Evolutionary conservation across 176 grass and related monocot species (phyloP).

Genomic region (Eremochloa ophiuroides): DNA sequence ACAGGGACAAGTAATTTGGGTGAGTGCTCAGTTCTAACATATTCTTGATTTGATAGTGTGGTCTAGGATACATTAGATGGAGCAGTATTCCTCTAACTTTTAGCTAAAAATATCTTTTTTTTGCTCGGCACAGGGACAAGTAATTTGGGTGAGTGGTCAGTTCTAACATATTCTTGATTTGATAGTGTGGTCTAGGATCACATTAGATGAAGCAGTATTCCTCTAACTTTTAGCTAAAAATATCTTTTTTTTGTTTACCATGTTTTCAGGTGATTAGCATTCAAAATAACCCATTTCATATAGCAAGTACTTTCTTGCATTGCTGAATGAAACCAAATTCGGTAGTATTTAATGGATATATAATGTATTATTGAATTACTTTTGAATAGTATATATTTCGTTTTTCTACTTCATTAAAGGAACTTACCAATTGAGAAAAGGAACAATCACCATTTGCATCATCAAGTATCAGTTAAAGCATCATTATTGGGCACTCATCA

Average conservation of each 20-base stretch:
- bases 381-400: not conserved
- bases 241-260: not conserved
- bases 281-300: not conserved
- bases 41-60: conserved; percentile 10
- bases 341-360: not conserved
- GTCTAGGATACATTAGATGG: conserved; percentile 7
- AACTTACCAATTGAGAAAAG: not conserved
- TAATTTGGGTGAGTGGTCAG: conserved; percentile 81
- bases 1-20: conserved; percentile 70
- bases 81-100: not conserved
- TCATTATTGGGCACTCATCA: not conserved
- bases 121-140: conserved; percentile 47
- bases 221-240: conserved; percentile 15
- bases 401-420: not conserved
- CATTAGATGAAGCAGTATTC: not conserved
- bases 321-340: not conserved
- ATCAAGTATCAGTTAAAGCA: not conserved
- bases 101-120: conserved; percentile 4
- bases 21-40: conserved; percentile 51
- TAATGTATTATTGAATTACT: not conserved
- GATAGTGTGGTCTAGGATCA: conserved; percentile 12
- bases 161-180: conserved; percentile 24
- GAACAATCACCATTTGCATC: not conserved
- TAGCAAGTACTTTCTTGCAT: conserved; percentile 5
- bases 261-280: not conserved